Conservation (phyloP, 2,329 filamentous ascomycete species). For the Tolypocladium inflatum region DNA sequence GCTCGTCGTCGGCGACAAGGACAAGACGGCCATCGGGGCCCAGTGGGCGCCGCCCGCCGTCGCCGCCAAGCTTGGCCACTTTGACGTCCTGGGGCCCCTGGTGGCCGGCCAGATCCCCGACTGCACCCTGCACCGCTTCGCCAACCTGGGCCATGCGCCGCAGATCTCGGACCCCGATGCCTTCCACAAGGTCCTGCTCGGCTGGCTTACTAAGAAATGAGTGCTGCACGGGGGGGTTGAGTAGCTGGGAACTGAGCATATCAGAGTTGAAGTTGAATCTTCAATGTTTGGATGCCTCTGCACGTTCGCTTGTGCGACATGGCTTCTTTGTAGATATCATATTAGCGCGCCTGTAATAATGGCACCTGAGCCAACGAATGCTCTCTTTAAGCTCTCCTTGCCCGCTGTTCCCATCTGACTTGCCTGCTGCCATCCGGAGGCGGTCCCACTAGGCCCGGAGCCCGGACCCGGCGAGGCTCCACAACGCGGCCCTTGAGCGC, state of each 20-base stretch:
- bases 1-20: constrained; percentile 39
- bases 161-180: constrained; percentile 39
- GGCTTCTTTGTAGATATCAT: neutral
- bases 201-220: constrained; percentile 25
- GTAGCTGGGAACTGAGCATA: neutral
- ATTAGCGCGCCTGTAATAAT: neutral
- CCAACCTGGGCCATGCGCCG: constrained; percentile 39
- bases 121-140: constrained; percentile 34
- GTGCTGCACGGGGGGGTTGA: neutral
- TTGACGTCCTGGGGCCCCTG: constrained; percentile 36
- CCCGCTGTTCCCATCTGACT: neutral
- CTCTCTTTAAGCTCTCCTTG: neutral
- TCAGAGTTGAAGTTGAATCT: no score
- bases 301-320: neutral
- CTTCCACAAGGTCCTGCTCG: constrained; percentile 36
- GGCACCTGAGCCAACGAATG: neutral
- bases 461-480: neutral
- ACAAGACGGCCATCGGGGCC: constrained; percentile 45
- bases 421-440: neutral
- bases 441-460: neutral
- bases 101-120: constrained; percentile 33
- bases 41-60: constrained; percentile 37
- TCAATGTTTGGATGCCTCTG: neutral
- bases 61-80: constrained; percentile 35
- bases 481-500: neutral